Percentiles rank a stretch among this genome's conserved stretches.
These are phyloP conservation scores for Alnus glutinosa DNA, from an alignment of 306 rosid species.

Conservation along the genomic window DNA sequence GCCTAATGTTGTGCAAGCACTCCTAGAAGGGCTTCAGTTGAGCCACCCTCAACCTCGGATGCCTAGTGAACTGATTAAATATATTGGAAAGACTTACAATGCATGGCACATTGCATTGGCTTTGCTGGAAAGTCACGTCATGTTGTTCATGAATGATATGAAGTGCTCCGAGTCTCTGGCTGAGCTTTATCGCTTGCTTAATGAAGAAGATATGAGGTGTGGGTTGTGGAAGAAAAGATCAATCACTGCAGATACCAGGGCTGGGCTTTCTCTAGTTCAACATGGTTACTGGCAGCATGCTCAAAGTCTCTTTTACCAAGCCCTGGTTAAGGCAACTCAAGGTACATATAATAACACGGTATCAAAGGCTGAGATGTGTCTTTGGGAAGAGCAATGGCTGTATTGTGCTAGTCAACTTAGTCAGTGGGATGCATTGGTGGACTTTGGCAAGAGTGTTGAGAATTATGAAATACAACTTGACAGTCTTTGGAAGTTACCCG, in stretches of 20 bases:
- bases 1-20: slow-evolving; percentile 99
- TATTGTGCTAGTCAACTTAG: slow-evolving; percentile 90
- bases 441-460: slow-evolving; percentile 93
- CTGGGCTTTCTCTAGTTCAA: slow-evolving; percentile 98
- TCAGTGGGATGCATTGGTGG: slow-evolving; percentile 97
- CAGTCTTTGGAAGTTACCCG: slow-evolving; percentile 95
- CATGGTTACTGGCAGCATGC: slow-evolving; percentile 99
- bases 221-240: slow-evolving; percentile 97
- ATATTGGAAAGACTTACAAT: slow-evolving; percentile 93
- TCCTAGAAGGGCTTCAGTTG: slow-evolving; percentile 96
- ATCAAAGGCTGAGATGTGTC: slow-evolving; percentile 99
- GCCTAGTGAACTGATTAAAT: slow-evolving; percentile 98
- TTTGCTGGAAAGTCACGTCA: slow-evolving; percentile 95
- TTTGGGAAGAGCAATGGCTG: slow-evolving; percentile 99
- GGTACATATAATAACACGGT: slow-evolving; percentile 92
- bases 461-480: slow-evolving; percentile 94
- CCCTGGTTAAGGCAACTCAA: slow-evolving; percentile 98
- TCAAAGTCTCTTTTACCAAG: slow-evolving; percentile 97
- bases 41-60: slow-evolving; percentile 99
- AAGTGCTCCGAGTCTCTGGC: slow-evolving; percentile 95
- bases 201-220: slow-evolving; percentile 98
- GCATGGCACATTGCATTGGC: slow-evolving; percentile 99
- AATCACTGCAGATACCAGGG: slow-evolving; percentile 87
- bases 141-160: slow-evolving; percentile 79
- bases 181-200: slow-evolving; percentile 95